Percentiles rank a stretch among this genome's conserved stretches.
Evolutionary conservation across 371 early-diverging fungal species (phyloP).

Genomic region (Dentiscutata heterogama): DNA sequence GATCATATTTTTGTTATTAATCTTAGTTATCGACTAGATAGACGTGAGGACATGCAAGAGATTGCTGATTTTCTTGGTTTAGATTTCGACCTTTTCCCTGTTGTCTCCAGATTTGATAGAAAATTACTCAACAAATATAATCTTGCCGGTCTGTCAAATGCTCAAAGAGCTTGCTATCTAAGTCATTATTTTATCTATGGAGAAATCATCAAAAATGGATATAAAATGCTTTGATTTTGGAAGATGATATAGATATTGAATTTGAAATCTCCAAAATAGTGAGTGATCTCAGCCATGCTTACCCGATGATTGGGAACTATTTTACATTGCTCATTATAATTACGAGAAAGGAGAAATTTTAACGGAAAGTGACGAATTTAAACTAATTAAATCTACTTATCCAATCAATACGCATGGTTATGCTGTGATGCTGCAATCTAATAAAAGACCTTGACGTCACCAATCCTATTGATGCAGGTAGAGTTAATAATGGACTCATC

Average conservation of each 20-base stretch:
- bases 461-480: background rate
- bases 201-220: background rate
- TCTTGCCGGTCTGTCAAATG: background rate
- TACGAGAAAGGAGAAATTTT: background rate
- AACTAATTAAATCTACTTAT: background rate
- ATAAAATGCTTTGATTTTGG: constrained; percentile 16
- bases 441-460: background rate
- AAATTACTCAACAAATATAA: background rate
- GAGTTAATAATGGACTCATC: background rate
- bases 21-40: background rate
- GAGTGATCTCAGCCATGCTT: background rate
- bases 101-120: background rate
- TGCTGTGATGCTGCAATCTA: background rate
- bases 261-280: background rate
- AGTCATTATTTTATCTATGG: background rate
- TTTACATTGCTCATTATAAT: background rate
- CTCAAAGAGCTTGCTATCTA: background rate
- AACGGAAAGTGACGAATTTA: background rate
- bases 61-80: background rate
- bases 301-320: background rate
- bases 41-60: background rate
- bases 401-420: background rate
- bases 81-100: background rate
- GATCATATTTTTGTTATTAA: constrained; percentile 15
- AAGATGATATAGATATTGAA: constrained; percentile 24